Conservation (phyloP, 2,329 filamentous ascomycete genomes). For the Trichoderma koningiopsis region DNA sequence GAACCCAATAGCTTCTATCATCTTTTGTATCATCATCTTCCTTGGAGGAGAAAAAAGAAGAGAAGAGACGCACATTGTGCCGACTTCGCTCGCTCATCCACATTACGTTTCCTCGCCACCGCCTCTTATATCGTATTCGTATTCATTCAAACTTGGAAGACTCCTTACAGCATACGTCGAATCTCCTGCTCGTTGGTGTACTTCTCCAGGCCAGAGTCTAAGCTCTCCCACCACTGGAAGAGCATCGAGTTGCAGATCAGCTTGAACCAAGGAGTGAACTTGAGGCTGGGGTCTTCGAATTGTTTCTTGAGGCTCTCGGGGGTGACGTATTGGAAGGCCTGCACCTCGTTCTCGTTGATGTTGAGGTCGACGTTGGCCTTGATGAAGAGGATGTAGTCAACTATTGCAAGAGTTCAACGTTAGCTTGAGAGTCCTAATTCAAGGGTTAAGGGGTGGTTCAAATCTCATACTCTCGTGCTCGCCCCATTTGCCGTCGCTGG, state of each 20-base stretch:
- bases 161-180: slow-evolving; percentile 67
- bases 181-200: slow-evolving; percentile 86
- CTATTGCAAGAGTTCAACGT: slow-evolving; percentile 38
- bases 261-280: slow-evolving; percentile 99
- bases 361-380: slow-evolving; percentile 85
- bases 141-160: background rate
- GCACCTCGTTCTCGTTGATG: slow-evolving; percentile 84
- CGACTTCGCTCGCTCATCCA: slow-evolving; percentile 6
- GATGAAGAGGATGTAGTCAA: slow-evolving; percentile 99
- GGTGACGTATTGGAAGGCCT: slow-evolving; percentile 80
- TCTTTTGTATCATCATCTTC: background rate
- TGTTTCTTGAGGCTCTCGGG: slow-evolving; percentile 79
- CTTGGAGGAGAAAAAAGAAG: background rate
- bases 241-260: slow-evolving; percentile 97
- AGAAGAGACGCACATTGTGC: background rate
- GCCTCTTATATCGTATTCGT: background rate
- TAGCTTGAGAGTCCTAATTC: background rate
- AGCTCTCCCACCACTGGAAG: slow-evolving; percentile 93
- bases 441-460: background rate
- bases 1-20: background rate
- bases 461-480: slow-evolving; percentile 86
- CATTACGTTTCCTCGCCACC: background rate
- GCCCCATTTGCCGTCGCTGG: slow-evolving; percentile 96
- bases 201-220: slow-evolving; percentile 79
- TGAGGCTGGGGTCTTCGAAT: slow-evolving; percentile 77